Evolutionary conservation across 768 basidiomycete genomes (phyloP).

Genomic region (Pleurotus djamor): DNA sequence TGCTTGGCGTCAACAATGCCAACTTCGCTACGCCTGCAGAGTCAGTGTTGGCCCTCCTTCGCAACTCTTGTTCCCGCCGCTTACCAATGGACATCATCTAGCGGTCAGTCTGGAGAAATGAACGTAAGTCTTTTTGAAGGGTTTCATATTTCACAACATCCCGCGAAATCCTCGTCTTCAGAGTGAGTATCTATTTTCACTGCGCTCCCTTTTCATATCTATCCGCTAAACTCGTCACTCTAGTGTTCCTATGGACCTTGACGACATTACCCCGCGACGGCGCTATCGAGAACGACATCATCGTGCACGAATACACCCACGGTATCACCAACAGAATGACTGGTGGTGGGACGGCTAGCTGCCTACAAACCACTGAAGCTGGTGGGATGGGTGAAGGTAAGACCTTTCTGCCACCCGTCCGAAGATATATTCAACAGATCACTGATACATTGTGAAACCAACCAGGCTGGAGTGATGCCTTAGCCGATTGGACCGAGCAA

Average conservation of each 20-base stretch:
- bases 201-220: not conserved
- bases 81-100: conserved; percentile 6
- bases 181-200: not conserved
- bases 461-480: conserved; percentile 55
- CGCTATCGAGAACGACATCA: conserved; percentile 60
- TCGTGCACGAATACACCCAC: conserved; percentile 52
- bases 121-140: conserved; percentile 1
- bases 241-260: conserved; percentile 14
- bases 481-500: conserved; percentile 45
- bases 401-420: conserved; percentile 17
- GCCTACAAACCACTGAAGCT: conserved; percentile 61
- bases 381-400: conserved; percentile 70
- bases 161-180: not conserved
- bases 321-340: conserved; percentile 52
- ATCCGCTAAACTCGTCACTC: not conserved
- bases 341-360: conserved; percentile 56
- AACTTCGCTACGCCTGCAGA: conserved; percentile 42
- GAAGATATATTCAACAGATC: not conserved
- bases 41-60: conserved; percentile 18
- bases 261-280: conserved; percentile 57
- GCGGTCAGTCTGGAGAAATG: conserved; percentile 38
- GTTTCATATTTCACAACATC: not conserved
- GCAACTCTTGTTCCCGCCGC: not conserved
- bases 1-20: conserved; percentile 41
- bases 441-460: too few species aligned